Conservation (phyloP, 768 basidiomycete genomes). For the Hygrocybe punicea region DNA sequence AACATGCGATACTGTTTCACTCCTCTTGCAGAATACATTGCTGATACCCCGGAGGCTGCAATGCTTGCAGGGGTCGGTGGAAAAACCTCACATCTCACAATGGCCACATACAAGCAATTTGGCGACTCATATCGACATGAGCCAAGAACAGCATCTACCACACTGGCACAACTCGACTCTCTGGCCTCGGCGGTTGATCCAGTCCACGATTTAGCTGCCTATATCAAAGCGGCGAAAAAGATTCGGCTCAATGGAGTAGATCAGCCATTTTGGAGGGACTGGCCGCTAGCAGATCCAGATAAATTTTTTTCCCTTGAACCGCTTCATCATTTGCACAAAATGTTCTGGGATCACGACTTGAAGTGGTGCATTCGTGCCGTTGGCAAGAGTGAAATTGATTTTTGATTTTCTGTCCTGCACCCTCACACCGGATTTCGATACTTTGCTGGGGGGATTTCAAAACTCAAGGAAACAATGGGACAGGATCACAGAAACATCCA, state of each 20-base stretch:
- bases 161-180: no score
- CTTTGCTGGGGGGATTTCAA: slow-evolving; percentile 26
- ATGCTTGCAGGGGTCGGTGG: no score
- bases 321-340: slow-evolving; percentile 23
- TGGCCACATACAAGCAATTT: no score
- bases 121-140: no score
- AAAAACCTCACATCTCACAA: no score
- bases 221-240: no score
- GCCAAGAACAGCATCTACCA: no score
- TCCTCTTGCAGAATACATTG: slow-evolving; percentile 29
- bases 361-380: slow-evolving; percentile 14
- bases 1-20: slow-evolving; percentile 23
- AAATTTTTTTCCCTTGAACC: slow-evolving; percentile 25
- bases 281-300: slow-evolving; percentile 20
- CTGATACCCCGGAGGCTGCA: slow-evolving; percentile 36
- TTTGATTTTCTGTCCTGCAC: slow-evolving; percentile 23
- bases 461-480: slow-evolving; percentile 25
- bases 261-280: slow-evolving; percentile 24
- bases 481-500: slow-evolving; percentile 27
- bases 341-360: slow-evolving; percentile 11
- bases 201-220: no score
- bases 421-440: slow-evolving; percentile 23
- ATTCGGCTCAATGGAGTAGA: no score
- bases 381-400: slow-evolving; percentile 26
- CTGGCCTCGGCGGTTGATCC: no score